These are phyloP conservation scores for Rosa rugosa DNA, from an alignment of 306 rosid genomes.

Conservation along the genomic window DNA sequence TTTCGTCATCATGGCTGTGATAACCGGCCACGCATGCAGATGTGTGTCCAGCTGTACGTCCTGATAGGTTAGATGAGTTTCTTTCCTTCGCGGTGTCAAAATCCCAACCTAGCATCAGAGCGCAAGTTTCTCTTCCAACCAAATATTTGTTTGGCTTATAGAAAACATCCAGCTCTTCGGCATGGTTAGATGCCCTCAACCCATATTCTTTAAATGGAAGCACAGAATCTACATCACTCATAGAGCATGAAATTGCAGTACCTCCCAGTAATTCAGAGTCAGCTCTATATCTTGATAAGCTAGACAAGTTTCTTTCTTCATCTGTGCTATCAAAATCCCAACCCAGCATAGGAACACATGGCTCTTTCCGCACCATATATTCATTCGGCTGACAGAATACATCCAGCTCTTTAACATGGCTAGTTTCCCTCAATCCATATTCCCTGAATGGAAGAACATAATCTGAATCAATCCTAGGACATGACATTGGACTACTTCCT, in stretches of 20 bases:
- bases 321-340: conserved; percentile 30
- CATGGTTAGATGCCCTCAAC: conserved; percentile 24
- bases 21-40: conserved; percentile 32
- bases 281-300: conserved; percentile 34
- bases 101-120: conserved; percentile 51
- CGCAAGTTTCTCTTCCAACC: conserved; percentile 31
- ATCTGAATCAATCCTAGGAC: conserved; percentile 28
- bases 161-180: conserved; percentile 34
- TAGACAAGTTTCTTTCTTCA: conserved; percentile 27
- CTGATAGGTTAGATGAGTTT: conserved; percentile 26
- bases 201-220: conserved; percentile 36
- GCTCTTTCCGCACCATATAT: conserved; percentile 29
- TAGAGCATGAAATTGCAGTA: conserved; percentile 24
- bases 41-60: conserved; percentile 21
- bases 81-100: conserved; percentile 28
- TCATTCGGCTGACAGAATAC: conserved; percentile 26
- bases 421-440: conserved; percentile 24
- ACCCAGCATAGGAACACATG: conserved; percentile 43
- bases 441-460: conserved; percentile 33
- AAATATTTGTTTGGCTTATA: conserved; percentile 22
- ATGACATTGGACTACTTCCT: conserved; percentile 8
- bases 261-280: not conserved
- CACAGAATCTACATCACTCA: conserved; percentile 23
- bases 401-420: conserved; percentile 37
- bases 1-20: conserved; percentile 35